These are phyloP conservation scores for Tetrahymena malaccensis DNA, from an alignment of 73 alveolate species.

Conservation along the genomic window DNA sequence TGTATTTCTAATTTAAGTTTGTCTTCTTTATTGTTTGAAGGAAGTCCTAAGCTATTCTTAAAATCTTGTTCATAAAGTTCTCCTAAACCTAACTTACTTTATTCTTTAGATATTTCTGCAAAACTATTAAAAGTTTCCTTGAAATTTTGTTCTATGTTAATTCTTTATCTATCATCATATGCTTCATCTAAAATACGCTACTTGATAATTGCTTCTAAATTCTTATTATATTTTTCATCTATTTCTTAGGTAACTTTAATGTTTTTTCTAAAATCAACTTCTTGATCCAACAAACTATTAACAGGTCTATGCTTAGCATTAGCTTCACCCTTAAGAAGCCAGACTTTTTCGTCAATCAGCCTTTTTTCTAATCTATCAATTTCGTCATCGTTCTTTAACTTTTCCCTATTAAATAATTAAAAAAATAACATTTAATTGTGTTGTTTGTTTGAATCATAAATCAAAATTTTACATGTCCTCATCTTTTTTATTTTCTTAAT, in stretches of 20 bases:
- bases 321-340: constrained; percentile 31
- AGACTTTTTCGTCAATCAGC: constrained; percentile 9
- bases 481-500: background rate
- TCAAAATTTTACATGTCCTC: background rate
- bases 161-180: constrained; percentile 35
- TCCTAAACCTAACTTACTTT: constrained; percentile 23
- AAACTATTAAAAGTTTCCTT: background rate
- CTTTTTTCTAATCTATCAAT: constrained; percentile 6
- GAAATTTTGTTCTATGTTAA: background rate
- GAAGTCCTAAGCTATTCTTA: constrained; percentile 29
- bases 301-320: constrained; percentile 24
- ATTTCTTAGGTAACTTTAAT: constrained; percentile 8
- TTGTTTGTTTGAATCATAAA: background rate
- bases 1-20: constrained; percentile 29
- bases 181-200: constrained; percentile 29
- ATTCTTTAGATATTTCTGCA: constrained; percentile 18
- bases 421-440: background rate
- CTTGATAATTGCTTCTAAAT: constrained; percentile 16
- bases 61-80: constrained; percentile 36
- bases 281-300: constrained; percentile 23
- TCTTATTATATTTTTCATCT: background rate
- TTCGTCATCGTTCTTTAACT: constrained; percentile 1
- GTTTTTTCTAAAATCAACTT: constrained; percentile 23
- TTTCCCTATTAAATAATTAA: constrained; percentile 1
- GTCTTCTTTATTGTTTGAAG: constrained; percentile 31